Evolutionary conservation across 345 rosid genomes (phyloP).

Genomic region (Salix brachista): DNA sequence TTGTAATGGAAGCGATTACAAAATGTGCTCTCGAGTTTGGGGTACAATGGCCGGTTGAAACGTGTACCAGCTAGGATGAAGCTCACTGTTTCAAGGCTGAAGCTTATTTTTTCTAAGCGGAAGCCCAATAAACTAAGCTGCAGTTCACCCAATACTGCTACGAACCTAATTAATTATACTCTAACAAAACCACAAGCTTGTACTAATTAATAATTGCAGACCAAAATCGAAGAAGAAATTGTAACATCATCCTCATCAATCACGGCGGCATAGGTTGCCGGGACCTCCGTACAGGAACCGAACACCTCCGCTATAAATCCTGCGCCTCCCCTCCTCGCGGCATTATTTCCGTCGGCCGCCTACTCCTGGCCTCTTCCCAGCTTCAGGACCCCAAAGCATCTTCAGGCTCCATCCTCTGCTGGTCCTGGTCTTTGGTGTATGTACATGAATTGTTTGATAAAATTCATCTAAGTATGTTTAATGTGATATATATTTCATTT

Average conservation of each 20-base stretch:
- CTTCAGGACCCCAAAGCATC: constrained; percentile 50
- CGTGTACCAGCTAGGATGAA: no score
- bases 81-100: background rate
- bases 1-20: no score
- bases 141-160: background rate
- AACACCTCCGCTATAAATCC: constrained; percentile 56
- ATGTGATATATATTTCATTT: background rate
- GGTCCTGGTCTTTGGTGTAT: constrained; percentile 70
- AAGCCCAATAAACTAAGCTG: background rate
- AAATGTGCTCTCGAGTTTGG: no score
- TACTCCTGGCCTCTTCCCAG: constrained; percentile 72
- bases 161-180: background rate
- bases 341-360: constrained; percentile 54
- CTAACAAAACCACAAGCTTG: constrained; percentile 4
- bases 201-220: background rate
- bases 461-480: background rate
- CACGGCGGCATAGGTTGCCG: constrained; percentile 70
- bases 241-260: constrained; percentile 65
- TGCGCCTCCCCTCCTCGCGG: constrained; percentile 74
- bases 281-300: constrained; percentile 62
- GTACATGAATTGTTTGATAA: constrained; percentile 10
- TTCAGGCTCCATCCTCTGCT: constrained; percentile 61
- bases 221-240: constrained; percentile 27
- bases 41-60: no score
- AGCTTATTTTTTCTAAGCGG: background rate